Conservation (phyloP, 139 green algal species). For the Tetraselmis chui region DNA sequence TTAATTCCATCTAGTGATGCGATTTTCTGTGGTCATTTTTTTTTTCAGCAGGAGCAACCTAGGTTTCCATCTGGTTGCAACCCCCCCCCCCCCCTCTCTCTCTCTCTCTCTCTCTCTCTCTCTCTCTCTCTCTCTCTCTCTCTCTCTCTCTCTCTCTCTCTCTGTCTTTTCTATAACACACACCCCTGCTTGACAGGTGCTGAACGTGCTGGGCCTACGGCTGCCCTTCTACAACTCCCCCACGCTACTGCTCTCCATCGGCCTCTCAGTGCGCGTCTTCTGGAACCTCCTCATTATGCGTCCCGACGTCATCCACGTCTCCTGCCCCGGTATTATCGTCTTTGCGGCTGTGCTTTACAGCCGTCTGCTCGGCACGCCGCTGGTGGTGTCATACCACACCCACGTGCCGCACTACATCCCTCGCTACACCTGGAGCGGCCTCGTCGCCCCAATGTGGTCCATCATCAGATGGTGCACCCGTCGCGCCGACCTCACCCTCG, state of each 20-base stretch:
- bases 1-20: no score
- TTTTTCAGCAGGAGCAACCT: no score
- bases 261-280: conserved; percentile 44
- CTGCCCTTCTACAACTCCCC: conserved; percentile 65
- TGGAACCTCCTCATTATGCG: not conserved
- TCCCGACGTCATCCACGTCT: conserved; percentile 17
- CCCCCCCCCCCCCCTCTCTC: no score
- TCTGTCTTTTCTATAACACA: no score
- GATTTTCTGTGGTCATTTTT: no score
- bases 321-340: conserved; percentile 12
- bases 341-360: conserved; percentile 12
- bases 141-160: no score
- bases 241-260: conserved; percentile 70
- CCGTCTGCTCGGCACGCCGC: conserved; percentile 7
- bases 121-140: no score
- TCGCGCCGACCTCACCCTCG: conserved; percentile 12
- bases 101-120: no score
- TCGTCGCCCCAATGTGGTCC: conserved; percentile 9
- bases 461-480: conserved; percentile 15
- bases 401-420: conserved; percentile 1
- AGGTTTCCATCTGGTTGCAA: no score
- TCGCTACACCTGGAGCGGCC: conserved; percentile 13
- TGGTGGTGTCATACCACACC: conserved; percentile 57
- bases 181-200: conserved; percentile 33
- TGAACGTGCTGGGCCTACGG: conserved; percentile 55